Base-by-base conservation (phyloP, 768 basidiomycete species). In the Hygrophorus pudorinus region DNA sequence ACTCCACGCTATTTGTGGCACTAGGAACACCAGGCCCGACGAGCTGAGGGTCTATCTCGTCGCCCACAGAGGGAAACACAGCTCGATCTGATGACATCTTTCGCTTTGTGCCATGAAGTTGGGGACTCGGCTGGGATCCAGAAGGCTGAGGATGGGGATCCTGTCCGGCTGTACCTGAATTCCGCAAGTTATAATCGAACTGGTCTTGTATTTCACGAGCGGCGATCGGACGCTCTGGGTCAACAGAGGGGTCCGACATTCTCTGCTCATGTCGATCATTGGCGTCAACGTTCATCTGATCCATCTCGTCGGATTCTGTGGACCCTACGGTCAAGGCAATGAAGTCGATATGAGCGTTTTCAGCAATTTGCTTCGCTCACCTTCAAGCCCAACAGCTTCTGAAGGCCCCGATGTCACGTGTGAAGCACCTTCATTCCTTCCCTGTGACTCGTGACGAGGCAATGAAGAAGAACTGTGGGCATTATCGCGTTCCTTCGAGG, bases 81-180 rank as follows among this genome's bases (percentile, higher is more conserved):
- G 64, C 64, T 45, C 75, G 71, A 68, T 85, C 85, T 50, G 71
- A 67, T 17, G 86, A 87, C 70, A 87, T 81, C 65, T 91, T 91
- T 52, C 88, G 76, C 61, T 90, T 90, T 46, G 76, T 79, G 42
- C 85, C 85, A 55, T 79, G 78, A 1, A 67, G 60, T 0, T 62
- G 56, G 16, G 65, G 53, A 14, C 27, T 17, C 34, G 34, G 13
- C 14, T 43, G 44, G 6, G 63, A 58, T 16, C 61, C 59, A 48
- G 62, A 61, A 8, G 65, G 56, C 16, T 68, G 65, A 29, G 67
- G 61, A 51, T 70, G 68, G 41, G 66, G 61, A 34, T 72, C 66
- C 40, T 67, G 69, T 51, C 77, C 74, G 53, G 75, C 72, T 33
- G 79, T 78, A 50, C 85, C 79, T 20, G 83, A 84, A 54, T 83